Percentiles rank a stretch among this genome's conserved stretches.
Evolutionary conservation across 176 grass and related monocot species (phyloP).

Genomic region (Cymbopogon citratus): DNA sequence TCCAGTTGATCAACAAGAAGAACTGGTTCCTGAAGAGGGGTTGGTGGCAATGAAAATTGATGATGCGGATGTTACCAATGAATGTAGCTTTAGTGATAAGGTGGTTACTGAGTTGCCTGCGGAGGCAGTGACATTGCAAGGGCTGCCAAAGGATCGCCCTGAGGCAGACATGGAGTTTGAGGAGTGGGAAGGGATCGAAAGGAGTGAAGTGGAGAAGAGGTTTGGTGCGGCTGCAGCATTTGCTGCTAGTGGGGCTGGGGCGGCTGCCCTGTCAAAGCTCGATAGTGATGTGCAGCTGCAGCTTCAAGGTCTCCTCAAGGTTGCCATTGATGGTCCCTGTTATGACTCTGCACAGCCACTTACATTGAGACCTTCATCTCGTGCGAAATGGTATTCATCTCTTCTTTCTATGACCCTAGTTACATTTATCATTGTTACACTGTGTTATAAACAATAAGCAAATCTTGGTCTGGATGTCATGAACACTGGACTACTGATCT

Average conservation of each 20-base stretch:
- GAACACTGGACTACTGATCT: neutral
- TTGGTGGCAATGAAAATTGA: neutral
- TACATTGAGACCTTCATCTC: conserved; percentile 73
- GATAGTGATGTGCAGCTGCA: conserved; percentile 57
- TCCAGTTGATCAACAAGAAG: conserved; percentile 9
- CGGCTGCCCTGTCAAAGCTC: conserved; percentile 52
- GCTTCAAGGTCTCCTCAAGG: conserved; percentile 80
- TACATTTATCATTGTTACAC: conserved; percentile 6
- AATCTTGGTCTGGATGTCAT: neutral
- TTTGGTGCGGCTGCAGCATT: conserved; percentile 59
- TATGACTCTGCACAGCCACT: conserved; percentile 58
- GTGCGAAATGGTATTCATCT: conserved; percentile 73
- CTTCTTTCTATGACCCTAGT: neutral
- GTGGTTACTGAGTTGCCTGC: conserved; percentile 18
- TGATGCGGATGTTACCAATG: conserved; percentile 6
- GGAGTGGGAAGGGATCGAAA: conserved; percentile 97
- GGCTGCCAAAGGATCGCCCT: neutral
- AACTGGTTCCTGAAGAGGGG: conserved; percentile 4
- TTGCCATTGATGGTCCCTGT: conserved; percentile 88
- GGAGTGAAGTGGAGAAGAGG: conserved; percentile 63
- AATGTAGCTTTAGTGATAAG: conserved; percentile 16
- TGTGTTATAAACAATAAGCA: neutral
- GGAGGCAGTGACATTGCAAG: conserved; percentile 25
- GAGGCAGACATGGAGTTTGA: conserved; percentile 46
- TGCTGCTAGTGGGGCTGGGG: conserved; percentile 45